phyloP scores from a whole-genome alignment of 345 rosid species.

The Lepidium sativum region DNA sequence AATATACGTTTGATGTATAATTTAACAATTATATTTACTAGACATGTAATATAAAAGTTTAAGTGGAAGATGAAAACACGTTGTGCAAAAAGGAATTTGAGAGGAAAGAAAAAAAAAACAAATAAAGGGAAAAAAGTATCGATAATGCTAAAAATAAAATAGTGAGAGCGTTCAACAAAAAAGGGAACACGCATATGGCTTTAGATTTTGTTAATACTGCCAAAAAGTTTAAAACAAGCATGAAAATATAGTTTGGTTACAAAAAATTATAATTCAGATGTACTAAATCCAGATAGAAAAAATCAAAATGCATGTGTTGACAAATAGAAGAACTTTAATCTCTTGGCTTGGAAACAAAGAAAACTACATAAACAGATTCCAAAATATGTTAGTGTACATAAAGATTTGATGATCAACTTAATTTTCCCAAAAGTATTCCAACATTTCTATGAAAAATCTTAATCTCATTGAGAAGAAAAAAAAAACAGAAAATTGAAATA shows the following conservation, averaged over 20 bases:
- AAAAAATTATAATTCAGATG: neutral
- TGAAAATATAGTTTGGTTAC: neutral
- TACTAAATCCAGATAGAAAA: neutral
- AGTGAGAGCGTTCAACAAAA: conserved; percentile 1
- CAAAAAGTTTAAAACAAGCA: neutral
- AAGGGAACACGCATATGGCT: conserved; percentile 20
- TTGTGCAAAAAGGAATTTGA: conserved; percentile 4
- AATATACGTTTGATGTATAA: neutral
- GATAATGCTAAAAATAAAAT: conserved; percentile 17
- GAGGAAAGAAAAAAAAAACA: neutral
- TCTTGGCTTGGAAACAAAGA: neutral
- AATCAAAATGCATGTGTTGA: neutral
- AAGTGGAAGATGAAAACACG: conserved; percentile 24
- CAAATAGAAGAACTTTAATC: neutral
- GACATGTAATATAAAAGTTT: conserved; percentile 2
- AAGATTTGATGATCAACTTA: neutral
- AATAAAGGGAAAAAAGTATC: neutral
- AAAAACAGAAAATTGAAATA: neutral
- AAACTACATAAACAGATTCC: neutral
- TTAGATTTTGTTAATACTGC: conserved; percentile 8
- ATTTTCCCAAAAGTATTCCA: neutral
- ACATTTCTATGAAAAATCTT: neutral
- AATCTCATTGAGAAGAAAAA: neutral
- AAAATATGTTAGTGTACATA: neutral
- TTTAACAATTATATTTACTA: neutral